These are phyloP conservation scores for barrel medic (Medicago truncatula) DNA, from an alignment of 306 rosid species.

Conservation along the genomic window MtrunA17r5.0-ANR NC_053045.1:63587001-63587500, in stretches of 20 bases:
- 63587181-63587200: conserved; percentile 87
- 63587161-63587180: conserved; percentile 77
- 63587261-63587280: conserved; percentile 27
- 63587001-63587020: conserved; percentile 85
- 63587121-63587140: conserved; percentile 78
- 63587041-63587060: conserved; percentile 60
- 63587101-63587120: conserved; percentile 19
- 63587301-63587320: conserved; percentile 77
- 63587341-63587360: conserved; percentile 69
- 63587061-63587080: conserved; percentile 9
- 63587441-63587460: conserved; percentile 36
- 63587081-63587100: conserved; percentile 7
- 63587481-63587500: conserved; percentile 28
- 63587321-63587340: conserved; percentile 66
- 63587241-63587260: conserved; percentile 23
- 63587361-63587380: conserved; percentile 90
- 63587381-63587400: conserved; percentile 66
- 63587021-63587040: conserved; percentile 84
- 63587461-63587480: conserved; percentile 40
- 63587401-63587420: conserved; percentile 36
- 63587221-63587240: conserved; percentile 20
- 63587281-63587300: conserved; percentile 78
- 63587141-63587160: conserved; percentile 72
- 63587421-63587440: conserved; percentile 24
- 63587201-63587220: conserved; percentile 38